Base-by-base conservation (phyloP, 768 basidiomycete genomes). In the Suillus discolor region DNA sequence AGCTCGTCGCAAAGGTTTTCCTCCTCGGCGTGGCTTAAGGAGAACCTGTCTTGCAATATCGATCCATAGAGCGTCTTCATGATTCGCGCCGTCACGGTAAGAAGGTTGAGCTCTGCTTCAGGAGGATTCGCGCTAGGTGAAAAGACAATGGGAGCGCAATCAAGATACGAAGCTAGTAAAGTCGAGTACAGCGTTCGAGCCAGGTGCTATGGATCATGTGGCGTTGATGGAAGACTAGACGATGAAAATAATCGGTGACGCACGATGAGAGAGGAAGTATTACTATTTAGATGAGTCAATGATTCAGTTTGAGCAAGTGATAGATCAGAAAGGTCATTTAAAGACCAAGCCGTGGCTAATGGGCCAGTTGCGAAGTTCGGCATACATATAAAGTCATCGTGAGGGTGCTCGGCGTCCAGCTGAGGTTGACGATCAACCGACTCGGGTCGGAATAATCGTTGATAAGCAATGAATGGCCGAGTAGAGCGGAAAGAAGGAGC, bases 71-170 rank as follows among this genome's bases (percentile, higher is more conserved):
- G 73, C 57, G 79, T 84, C 9, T 84, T 82, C 28, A 83, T 79
- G 67, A 94, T 87, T 65, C 83, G 81, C 36, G 81, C 80, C 6
- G 89, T 82, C 1, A 84, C 82, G n/a, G 84, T 66, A 18, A 94
- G 78, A 64, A 89, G 79, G 65, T 86, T 84, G 20, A 87, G 75
- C 66, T 92, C 89, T 2, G 83, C 83, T 65, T 89, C 88, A 15
- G 85, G 75, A 2, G 88, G 85, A 38, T 72, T 82, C n/a, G 78
- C 78, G 68, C 83, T 84, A 0, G 92, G 90, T 4, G 89, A 84
- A 77, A 97, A 96, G 2, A 91, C 92, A 16, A 85, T 73, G 2
- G 96, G 93, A 5, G 94, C 93, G 68, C 87, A 87, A 74, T 99
- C 96, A 25, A 99, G 85, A 77, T 94, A 93, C 2, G 92, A 89